Conservation (phyloP, 306 rosid species). For the Rosa persica region DNA sequence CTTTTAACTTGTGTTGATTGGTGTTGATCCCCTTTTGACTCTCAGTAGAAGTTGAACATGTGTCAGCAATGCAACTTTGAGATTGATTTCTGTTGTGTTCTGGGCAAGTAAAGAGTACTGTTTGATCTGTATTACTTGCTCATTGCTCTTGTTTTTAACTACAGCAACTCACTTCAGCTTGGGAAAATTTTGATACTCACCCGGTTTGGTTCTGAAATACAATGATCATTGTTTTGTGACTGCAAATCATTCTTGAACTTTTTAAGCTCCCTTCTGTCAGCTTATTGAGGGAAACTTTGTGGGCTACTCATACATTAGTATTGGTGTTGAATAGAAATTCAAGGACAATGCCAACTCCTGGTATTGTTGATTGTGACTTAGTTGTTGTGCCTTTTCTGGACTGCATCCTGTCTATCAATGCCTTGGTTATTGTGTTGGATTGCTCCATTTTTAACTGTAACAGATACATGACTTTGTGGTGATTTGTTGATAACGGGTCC, state of each 20-base stretch:
- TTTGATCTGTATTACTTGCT: conserved; percentile 29
- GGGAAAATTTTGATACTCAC: not conserved
- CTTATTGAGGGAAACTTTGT: conserved; percentile 8
- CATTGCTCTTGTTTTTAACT: conserved; percentile 22
- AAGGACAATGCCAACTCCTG: conserved; percentile 2
- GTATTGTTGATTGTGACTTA: conserved; percentile 3
- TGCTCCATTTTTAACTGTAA: not conserved
- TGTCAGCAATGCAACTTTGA: conserved; percentile 32
- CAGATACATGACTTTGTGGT: not conserved
- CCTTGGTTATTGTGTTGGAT: not conserved
- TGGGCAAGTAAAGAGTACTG: conserved; percentile 14
- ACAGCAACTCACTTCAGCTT: conserved; percentile 18
- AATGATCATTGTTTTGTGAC: conserved; percentile 12
- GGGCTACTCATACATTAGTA: conserved; percentile 19
- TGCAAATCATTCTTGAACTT: conserved; percentile 13
- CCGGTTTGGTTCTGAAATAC: conserved; percentile 23
- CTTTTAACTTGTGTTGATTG: conserved; percentile 2
- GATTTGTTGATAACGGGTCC: not conserved
- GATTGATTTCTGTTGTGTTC: conserved; percentile 30
- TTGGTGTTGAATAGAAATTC: conserved; percentile 14
- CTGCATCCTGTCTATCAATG: conserved; percentile 1
- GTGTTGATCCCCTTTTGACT: conserved; percentile 32
- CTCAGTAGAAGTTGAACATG: conserved; percentile 37
- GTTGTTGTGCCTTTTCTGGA: not conserved
- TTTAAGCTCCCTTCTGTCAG: not conserved